Percentiles rank a stretch among this genome's conserved stretches.
Evolutionary conservation across 2,329 filamentous ascomycete genomes (phyloP).

Genomic region (Metarhizium sp.): DNA sequence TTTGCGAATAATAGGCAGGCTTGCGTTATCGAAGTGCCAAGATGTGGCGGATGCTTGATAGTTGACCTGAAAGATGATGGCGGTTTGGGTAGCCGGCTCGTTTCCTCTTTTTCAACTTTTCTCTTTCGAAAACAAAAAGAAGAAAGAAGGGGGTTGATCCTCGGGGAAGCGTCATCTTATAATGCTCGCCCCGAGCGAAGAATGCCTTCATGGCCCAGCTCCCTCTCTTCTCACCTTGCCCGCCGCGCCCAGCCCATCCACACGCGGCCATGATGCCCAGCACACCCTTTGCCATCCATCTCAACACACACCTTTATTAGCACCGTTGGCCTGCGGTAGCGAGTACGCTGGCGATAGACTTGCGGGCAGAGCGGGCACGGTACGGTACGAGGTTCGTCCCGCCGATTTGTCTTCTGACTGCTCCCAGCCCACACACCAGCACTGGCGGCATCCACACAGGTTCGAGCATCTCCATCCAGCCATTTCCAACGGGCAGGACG

Average conservation of each 20-base stretch:
- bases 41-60: background rate
- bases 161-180: background rate
- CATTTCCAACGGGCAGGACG: background rate
- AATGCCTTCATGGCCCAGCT: background rate
- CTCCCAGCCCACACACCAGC: conserved; percentile 1
- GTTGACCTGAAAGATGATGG: too few relatives aligned
- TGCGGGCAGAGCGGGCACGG: conserved; percentile 1
- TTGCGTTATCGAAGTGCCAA: background rate
- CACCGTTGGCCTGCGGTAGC: background rate
- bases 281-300: background rate
- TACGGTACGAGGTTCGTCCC: conserved; percentile 9
- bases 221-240: background rate
- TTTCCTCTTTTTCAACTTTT: background rate
- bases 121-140: background rate
- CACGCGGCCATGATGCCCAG: background rate
- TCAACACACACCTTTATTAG: background rate
- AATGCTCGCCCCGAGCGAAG: background rate
- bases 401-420: conserved; percentile 7
- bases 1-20: background rate
- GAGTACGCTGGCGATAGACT: background rate
- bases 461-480: background rate
- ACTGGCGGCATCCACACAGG: background rate
- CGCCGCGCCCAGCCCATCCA: background rate
- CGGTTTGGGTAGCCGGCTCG: background rate
- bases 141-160: background rate